Percentiles rank a stretch among this genome's conserved stretches.
Evolutionary conservation across 306 rosid species (phyloP).

Genomic region (Prunus armeniaca): DNA sequence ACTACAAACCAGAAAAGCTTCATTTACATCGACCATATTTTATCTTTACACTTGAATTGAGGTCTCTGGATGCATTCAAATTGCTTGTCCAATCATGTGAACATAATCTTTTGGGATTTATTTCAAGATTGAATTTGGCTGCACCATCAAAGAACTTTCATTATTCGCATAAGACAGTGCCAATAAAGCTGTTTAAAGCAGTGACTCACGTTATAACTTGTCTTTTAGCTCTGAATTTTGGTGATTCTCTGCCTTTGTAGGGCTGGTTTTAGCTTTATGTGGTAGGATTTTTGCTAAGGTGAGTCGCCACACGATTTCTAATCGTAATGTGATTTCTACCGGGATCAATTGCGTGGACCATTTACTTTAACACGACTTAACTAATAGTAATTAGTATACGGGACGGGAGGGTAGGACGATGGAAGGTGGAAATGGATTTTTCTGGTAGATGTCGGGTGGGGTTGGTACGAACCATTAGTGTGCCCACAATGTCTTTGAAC

Average conservation of each 20-base stretch:
- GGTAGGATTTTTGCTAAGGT: no score
- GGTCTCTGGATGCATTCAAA: no score
- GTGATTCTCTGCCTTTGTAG: not conserved
- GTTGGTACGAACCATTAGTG: not conserved
- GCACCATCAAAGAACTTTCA: not conserved
- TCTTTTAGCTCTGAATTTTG: not conserved
- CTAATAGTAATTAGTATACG: no score
- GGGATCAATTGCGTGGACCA: no score
- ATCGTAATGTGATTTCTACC: no score
- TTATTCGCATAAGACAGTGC: not conserved
- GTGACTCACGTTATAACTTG: not conserved
- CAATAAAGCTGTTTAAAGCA: not conserved
- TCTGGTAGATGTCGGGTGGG: conserved; percentile 7
- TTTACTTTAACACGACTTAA: no score
- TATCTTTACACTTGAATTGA: not conserved
- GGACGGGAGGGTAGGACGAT: no score
- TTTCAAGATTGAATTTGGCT: no score
- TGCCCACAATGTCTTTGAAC: not conserved
- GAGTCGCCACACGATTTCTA: no score
- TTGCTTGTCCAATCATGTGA: not conserved
- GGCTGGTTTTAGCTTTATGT: not conserved
- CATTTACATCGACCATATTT: not conserved
- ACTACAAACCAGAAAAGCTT: not conserved
- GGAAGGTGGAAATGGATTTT: not conserved
- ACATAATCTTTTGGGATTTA: no score